A percentile compares a stretch with the other conserved stretches of the same genome.
Conservation (phyloP, 148 eudicot species). For the Silene uniflora region DNA sequence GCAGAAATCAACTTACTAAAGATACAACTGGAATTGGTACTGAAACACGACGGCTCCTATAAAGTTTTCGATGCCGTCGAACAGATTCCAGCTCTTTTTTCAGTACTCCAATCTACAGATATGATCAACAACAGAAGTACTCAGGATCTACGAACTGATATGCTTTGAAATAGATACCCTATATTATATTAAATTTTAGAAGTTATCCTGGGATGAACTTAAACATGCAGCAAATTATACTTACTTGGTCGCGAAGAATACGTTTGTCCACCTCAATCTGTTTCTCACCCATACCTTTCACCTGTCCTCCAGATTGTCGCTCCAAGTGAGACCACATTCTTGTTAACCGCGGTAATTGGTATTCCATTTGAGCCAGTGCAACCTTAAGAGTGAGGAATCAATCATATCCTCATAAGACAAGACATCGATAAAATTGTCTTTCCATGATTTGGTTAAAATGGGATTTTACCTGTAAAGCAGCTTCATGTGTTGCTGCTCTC, state of each 20-base stretch:
- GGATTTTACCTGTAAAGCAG: constrained; percentile 72
- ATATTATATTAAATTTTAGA: background rate
- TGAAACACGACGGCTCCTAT: constrained; percentile 68
- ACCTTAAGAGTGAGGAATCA: constrained; percentile 39
- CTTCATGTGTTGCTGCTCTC: constrained; percentile 99
- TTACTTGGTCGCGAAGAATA: constrained; percentile 86
- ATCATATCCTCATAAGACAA: constrained; percentile 11
- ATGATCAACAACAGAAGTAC: constrained; percentile 2
- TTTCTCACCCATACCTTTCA: constrained; percentile 99
- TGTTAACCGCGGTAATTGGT: constrained; percentile 88
- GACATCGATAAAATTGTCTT: background rate
- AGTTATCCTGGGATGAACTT: background rate
- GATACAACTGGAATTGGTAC: constrained; percentile 95
- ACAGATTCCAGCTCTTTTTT: constrained; percentile 91
- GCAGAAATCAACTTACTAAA: constrained; percentile 54
- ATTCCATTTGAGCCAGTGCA: constrained; percentile 93
- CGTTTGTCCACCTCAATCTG: constrained; percentile 99
- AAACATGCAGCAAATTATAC: constrained; percentile 25
- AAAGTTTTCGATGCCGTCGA: constrained; percentile 86
- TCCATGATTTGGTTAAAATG: background rate
- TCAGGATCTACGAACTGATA: constrained; percentile 1
- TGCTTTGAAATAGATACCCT: background rate
- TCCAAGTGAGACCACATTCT: constrained; percentile 98
- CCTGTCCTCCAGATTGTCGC: constrained; percentile 95
- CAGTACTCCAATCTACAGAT: constrained; percentile 60